Conservation (phyloP, 345 rosid species). For the Lepidium didymum region DNA sequence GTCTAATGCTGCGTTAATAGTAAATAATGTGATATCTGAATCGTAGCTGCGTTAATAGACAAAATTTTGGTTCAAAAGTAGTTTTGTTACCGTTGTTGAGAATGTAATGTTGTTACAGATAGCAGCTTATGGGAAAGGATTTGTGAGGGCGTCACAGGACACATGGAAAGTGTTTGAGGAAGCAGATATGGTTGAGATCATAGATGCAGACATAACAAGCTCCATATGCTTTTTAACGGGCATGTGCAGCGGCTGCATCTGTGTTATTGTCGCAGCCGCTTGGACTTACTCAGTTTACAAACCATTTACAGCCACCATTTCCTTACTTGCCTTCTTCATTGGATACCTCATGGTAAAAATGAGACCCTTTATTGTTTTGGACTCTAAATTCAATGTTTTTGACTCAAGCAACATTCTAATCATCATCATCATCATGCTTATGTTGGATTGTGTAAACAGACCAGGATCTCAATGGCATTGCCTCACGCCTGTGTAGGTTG, state of each 20-base stretch:
- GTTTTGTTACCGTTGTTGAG: neutral
- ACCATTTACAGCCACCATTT: slow-evolving; percentile 69
- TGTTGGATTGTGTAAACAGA: slow-evolving; percentile 36
- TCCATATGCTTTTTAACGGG: slow-evolving; percentile 91
- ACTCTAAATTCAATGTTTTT: neutral
- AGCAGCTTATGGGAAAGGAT: slow-evolving; percentile 90
- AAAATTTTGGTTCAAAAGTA: neutral
- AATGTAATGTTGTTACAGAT: slow-evolving; percentile 37
- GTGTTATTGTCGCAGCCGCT: slow-evolving; percentile 76
- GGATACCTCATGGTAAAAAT: slow-evolving; percentile 88
- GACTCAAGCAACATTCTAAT: neutral
- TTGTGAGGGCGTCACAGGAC: slow-evolving; percentile 88
- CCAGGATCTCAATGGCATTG: slow-evolving; percentile 94
- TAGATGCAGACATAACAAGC: slow-evolving; percentile 85
- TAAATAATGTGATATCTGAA: neutral
- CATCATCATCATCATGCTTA: neutral
- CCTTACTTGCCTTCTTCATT: slow-evolving; percentile 63
- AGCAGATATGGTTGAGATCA: slow-evolving; percentile 48
- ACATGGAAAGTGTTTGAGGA: slow-evolving; percentile 71
- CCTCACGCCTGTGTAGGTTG: slow-evolving; percentile 96
- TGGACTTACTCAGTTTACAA: slow-evolving; percentile 61
- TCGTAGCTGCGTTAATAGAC: neutral
- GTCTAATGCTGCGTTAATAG: neutral
- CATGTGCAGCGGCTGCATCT: slow-evolving; percentile 88
- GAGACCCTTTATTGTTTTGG: neutral